Evolutionary conservation across 1,139 yeast species (phyloP), one percentile per base, ranked within the genome.

Genomic region (Geotrichum histeridarum): DNA sequence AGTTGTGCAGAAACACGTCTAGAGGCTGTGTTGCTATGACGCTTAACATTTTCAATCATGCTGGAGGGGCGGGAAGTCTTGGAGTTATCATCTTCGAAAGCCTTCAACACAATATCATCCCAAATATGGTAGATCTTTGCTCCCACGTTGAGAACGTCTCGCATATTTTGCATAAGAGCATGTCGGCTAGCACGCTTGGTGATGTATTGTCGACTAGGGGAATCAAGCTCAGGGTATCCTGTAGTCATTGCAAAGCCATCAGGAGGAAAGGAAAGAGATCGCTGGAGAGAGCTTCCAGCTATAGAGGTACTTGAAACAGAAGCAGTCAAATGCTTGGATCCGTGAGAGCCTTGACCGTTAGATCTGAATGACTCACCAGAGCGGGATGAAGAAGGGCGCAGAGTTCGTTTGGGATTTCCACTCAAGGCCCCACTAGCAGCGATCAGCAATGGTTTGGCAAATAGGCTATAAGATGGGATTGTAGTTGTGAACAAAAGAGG

Each of bases 101-200:
- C 73, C 65, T 83, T 83, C 65, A 84, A 77, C 6, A 83, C 76
- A 32, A 84, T 70, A 39, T 78, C 79, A 45, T 77, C 75, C 37
- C 75, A 75, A 42, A 82, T 73, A 58, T 76, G 80, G 59, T 81
- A 79, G 38, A 80, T 71, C 51, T 75, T 76, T 18, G 81, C 75
- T 35, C 80, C 83, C 51, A 80, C 76, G 60, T 82, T 81, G 62
- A 84, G 77, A 6, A 81, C 73, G 63, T 84, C 89, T 48, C 84
- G 73, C 22, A 83, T 76, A 46, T 76, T 75, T 54, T 76, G 77
- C 64, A 82, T 70, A 51, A 83, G 69, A 4, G 74, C 73, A 60
- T 80, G 81, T 52, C 73, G 67, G 37, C 73, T 72, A 8, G 72
- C 61, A 44, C 67, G 65, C 63, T 67, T 64, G 64, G 77, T 56